Evolutionary conservation across 176 grass and related monocot genomes (phyloP), one percentile per base, ranked within the genome.

Genomic region (Dendrocalamus sinicus): DNA sequence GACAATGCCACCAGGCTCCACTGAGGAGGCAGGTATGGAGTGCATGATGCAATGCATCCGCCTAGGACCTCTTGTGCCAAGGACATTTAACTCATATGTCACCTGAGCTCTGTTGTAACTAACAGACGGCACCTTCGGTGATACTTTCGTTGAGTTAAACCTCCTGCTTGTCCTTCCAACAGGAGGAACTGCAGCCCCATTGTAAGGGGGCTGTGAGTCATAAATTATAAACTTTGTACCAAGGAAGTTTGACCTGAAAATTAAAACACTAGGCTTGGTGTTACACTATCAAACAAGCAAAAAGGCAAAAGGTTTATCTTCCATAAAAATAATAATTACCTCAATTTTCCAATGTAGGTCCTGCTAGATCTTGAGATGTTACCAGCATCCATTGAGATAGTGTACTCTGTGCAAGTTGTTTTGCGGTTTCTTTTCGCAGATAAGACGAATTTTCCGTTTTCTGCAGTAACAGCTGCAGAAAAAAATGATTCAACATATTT

Each of bases 1-100:
- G 59, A 99, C 94, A 58, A 80, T 83, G 44, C 90, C 90, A 17
- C 94, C 92, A 5, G 89, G 92, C 73, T 99, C 94, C 57, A 99
- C 81, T 0, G 97, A 91, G 10, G 93, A 92, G 32, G 97, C 89
- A 0, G 97, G 97, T 66, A 99, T 89, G 57, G 94, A 96, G 88
- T 94, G 84, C 94, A 99, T 96, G 17, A 96, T 81, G 83, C 97
- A 99, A 19, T 91, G 92, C 97, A 99, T 99, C 63, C 97, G 78
- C 58, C 97, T 85, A 4, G 97, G 97, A 10, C 97, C 97, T 81
- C 97, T 91, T 43, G 94, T 99, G 77, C 97, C 97, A 4, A 99
- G 92, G 3, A 99, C 94, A 15, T 99, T 99, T 16, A 99, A 77
- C 85, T 99, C 97, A 52, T 99, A 99, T 2, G 81, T 90, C 47